Base-by-base conservation (phyloP, 768 basidiomycete genomes). In the Solioccasus polychromus region DNA sequence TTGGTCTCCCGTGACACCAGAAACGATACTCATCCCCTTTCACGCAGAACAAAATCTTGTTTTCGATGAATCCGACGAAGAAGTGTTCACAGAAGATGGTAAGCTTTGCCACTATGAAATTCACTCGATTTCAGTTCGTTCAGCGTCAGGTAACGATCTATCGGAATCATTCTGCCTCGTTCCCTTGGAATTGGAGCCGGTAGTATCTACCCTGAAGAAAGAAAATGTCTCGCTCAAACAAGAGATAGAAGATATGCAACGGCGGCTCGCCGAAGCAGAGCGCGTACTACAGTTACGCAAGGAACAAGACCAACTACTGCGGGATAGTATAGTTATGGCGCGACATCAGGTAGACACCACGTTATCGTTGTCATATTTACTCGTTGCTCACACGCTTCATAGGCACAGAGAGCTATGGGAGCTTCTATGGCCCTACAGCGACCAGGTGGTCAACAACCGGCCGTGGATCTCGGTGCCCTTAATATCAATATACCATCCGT, bases 381-480 rank as follows among this genome's bases (percentile, higher is more conserved):
- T 32, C 49, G 39, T 35, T 19, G n/a, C 54, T 37, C 37, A 44
- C 28, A 40, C 38, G 17, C 23, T 18, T 9, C 31, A 5, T 41
- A 92, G 89, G 89, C 89, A 14, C 89, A 91, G 59, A 79, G 83
- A 23, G 88, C 77, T 8, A 82, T 90, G 76, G 81, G 84, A 5
- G 73, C 85, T 17, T 88, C 88, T 6, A 70, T 75, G 40, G 64
- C 83, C 42, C 67, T 75, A 29, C 80, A 76, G 43, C 78, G 69
- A 38, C 62, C 63, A n/a, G 54, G 67, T 24, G 66, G 59, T 24
- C 66, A 61, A 37, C 64, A 66, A 37, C 59, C 68, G 2, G 53
- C 62, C 8, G 63, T 79, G 18, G 85, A 87, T 59, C 69, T 86
- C 38, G 67, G 71, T 39, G 68, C 71, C 23, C 63, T 85, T 12